Conservation (phyloP, 495 filamentous ascomycete species). For the Xylaria palmicola region DNA sequence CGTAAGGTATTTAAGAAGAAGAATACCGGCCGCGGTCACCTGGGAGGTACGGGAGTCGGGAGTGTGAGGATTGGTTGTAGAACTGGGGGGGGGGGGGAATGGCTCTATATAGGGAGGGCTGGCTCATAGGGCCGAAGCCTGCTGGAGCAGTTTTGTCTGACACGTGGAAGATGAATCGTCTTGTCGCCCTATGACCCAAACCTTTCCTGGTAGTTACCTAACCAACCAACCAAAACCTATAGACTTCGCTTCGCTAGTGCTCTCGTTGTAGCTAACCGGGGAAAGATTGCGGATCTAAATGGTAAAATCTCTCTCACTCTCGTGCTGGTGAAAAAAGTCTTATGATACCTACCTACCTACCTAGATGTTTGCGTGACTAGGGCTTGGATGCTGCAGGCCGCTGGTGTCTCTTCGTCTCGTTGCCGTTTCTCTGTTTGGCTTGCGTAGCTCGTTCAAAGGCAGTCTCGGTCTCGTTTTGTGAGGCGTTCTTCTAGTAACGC, state of each 20-base stretch:
- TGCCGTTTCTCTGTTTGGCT: neutral
- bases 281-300: neutral
- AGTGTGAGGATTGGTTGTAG: neutral
- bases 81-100: neutral
- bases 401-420: neutral
- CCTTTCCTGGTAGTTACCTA: too few relatives aligned
- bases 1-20: conserved; percentile 42
- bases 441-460: neutral
- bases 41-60: neutral
- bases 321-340: neutral
- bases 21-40: neutral
- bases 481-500: neutral
- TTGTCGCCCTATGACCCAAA: neutral
- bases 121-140: neutral
- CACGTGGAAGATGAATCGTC: neutral
- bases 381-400: neutral
- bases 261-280: neutral
- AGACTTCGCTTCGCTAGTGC: neutral
- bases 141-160: neutral
- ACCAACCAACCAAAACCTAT: neutral
- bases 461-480: neutral
- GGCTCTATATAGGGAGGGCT: neutral
- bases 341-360: too few relatives aligned
- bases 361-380: neutral
- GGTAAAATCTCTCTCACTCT: neutral